A percentile compares a stretch with the other conserved stretches of the same genome.
Evolutionary conservation across 2,329 filamentous ascomycete genomes (phyloP).

Genomic region (Botryotinia globosa): DNA sequence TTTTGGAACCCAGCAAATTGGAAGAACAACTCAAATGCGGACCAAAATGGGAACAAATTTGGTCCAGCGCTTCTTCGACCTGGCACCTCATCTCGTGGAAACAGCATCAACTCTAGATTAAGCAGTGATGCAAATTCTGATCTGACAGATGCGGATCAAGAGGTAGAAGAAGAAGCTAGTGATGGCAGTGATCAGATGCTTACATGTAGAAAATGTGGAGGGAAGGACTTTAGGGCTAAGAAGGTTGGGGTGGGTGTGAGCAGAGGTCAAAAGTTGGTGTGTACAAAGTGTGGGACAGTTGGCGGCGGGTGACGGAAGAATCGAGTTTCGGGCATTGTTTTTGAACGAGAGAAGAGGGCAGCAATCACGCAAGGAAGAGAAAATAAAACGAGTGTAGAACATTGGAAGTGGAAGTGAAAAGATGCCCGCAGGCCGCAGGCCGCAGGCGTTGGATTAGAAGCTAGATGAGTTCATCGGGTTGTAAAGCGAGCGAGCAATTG

Average conservation of each 20-base stretch:
- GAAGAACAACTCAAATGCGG: slow-evolving; percentile 34
- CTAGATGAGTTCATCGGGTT: neutral
- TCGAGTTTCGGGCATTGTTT: neutral
- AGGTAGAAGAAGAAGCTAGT: slow-evolving; percentile 45
- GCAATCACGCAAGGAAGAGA: neutral
- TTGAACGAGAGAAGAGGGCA: neutral
- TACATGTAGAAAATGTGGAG: slow-evolving; percentile 57
- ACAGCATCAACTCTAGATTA: slow-evolving; percentile 48
- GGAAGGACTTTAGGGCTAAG: slow-evolving; percentile 60
- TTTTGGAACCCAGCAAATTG: slow-evolving; percentile 60
- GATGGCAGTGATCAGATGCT: slow-evolving; percentile 45
- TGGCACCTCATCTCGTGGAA: slow-evolving; percentile 25
- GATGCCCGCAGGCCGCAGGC: neutral
- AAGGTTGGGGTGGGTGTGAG: slow-evolving; percentile 50
- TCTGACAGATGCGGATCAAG: slow-evolving; percentile 32
- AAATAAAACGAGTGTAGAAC: neutral
- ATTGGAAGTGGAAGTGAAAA: neutral
- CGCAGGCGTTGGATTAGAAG: slow-evolving; percentile 1
- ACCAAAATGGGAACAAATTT: slow-evolving; percentile 27
- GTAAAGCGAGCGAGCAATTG: neutral
- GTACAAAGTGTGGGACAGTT: slow-evolving; percentile 51
- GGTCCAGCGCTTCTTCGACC: slow-evolving; percentile 27
- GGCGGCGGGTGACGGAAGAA: slow-evolving; percentile 28
- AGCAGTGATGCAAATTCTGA: slow-evolving; percentile 50
- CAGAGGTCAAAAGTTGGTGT: slow-evolving; percentile 56